Evolutionary conservation across 495 filamentous ascomycete genomes (phyloP), one percentile per base, ranked within the genome.

Genomic region (Tuber indicum): DNA sequence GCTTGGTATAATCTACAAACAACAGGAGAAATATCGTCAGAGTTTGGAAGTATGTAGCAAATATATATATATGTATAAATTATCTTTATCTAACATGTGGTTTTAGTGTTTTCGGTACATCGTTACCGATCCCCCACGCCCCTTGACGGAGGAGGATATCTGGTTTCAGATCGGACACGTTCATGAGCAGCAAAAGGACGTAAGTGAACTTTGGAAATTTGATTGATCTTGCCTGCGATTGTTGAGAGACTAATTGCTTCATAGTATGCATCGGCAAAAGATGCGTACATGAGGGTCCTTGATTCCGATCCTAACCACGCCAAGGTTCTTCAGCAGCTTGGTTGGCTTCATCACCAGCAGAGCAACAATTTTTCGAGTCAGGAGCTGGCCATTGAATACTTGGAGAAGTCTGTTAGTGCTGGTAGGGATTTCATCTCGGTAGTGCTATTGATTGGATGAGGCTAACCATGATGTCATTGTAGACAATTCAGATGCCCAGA

Each of bases 141-240:
- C 96, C 23, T 85, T 99, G 84, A 98, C 94, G 1, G 94, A 98
- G 83, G 96, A 98, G 84, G 96, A 99, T 82, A 99, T 99, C 77
- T 98, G 95, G 95, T 99, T 99, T 86, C 96, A 99, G 84, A 98
- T 99, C 80, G 96, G 96, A 41, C 96, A 99, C 85, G 96, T 99
- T 71, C 93, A 99, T 84, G 96, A 99, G 81, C 96, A 98, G 81
- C 95, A 98, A 84, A 98, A 98, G 87, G 96, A 99, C 81, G 96
- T 98, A 87, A 85, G 96, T 89, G 49, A 62, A 39, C 70, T 49
- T 72, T 36, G 36, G 36, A 17, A 16, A 21, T 23, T 45, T 39
- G 72, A 23, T 70, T 44, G 45, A 77, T 72, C 76, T 85, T 49
- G 86, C 75, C 46, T 32, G 73, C 9, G 47, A 26, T n/a, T 72